Conservation (phyloP, 1,284 basidiomycete genomes). For the Hypsizygus ulmarius region DNA sequence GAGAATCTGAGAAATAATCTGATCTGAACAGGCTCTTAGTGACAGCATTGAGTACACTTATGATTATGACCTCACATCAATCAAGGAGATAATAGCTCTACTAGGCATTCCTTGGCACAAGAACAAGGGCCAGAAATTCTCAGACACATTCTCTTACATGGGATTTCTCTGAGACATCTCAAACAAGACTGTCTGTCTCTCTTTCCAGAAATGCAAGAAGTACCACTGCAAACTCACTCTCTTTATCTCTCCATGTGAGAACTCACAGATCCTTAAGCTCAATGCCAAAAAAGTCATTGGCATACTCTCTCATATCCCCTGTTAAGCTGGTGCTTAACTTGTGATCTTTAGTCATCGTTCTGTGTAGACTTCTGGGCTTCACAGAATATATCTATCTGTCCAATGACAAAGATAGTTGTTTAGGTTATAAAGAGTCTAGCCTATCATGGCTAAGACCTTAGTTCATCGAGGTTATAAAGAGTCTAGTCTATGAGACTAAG, state of each 20-base stretch:
- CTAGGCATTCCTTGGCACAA: constrained; percentile 5
- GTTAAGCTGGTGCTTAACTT: too few species aligned
- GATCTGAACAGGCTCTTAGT: neutral
- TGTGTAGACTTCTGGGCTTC: too few species aligned
- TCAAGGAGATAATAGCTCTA: neutral
- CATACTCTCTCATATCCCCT: constrained; percentile 30
- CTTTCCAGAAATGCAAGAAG: constrained; percentile 19
- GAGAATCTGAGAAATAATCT: too few species aligned
- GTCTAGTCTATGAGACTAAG: too few species aligned
- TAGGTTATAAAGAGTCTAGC: too few species aligned
- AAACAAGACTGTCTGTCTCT: constrained; percentile 15
- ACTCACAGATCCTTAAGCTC: constrained; percentile 4
- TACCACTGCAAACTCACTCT: constrained; percentile 10
- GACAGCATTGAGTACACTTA: neutral
- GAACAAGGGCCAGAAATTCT: constrained; percentile 12
- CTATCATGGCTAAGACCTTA: too few species aligned
- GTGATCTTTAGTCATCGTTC: too few species aligned
- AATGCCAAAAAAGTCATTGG: constrained; percentile 26
- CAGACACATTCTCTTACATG: constrained; percentile 14
- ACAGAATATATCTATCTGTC: too few species aligned
- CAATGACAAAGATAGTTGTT: too few species aligned
- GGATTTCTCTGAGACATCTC: constrained; percentile 24
- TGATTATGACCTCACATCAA: neutral
- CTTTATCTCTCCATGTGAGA: constrained; percentile 4
- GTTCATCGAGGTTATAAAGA: too few species aligned